Percentiles rank a stretch among this genome's conserved stretches.
These are phyloP conservation scores for Acacia acuminata DNA, from an alignment of 306 rosid genomes.

Conservation along the genomic window DNA sequence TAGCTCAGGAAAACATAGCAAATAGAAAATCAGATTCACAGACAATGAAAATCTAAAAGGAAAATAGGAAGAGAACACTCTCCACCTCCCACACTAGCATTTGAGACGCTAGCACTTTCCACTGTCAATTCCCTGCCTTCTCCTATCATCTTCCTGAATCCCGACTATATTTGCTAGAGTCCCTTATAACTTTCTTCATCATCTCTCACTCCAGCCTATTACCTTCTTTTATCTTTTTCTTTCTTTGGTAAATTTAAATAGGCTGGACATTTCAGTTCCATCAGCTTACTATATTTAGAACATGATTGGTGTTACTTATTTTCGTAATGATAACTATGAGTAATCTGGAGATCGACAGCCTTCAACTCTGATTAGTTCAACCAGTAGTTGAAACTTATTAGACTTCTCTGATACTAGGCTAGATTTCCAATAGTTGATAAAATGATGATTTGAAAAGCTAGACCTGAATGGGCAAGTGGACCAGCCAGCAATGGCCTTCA, in stretches of 20 bases:
- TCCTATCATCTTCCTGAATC: background rate
- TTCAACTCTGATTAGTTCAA: background rate
- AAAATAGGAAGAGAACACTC: background rate
- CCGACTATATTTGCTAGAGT: background rate
- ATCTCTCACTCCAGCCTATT: background rate
- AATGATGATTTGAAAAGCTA: background rate
- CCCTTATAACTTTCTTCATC: background rate
- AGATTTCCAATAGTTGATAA: background rate
- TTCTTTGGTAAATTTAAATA: background rate
- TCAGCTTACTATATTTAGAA: background rate
- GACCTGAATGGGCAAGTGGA: background rate
- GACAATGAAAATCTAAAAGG: background rate
- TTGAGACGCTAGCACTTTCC: background rate
- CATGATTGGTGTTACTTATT: background rate
- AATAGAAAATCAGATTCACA: background rate
- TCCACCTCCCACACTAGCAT: background rate
- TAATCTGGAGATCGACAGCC: background rate
- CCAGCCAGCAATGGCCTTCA: background rate
- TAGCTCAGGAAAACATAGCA: background rate
- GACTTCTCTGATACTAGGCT: background rate
- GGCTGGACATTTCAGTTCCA: background rate
- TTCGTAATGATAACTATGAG: background rate
- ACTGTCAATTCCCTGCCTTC: background rate
- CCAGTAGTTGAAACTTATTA: background rate
- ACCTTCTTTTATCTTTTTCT: background rate